These are phyloP conservation scores for Pichiaceae sp. DNA, from an alignment of 1,139 yeast genomes.

Conservation along the genomic window DNA sequence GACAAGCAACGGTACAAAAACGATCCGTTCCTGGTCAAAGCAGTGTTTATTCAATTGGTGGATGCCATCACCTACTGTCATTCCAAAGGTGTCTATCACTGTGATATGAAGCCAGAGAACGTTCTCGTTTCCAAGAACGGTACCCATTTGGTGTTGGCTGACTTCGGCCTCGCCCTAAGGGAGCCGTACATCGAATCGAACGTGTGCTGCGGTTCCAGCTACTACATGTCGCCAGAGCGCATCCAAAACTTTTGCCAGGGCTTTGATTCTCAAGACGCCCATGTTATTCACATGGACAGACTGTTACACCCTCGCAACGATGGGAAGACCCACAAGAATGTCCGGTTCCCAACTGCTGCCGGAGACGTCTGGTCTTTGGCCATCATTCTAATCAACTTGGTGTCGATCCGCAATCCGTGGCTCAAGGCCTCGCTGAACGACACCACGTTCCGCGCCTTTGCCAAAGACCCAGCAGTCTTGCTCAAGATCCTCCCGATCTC, in stretches of 20 bases:
- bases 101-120: constrained; percentile 91
- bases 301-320: constrained; percentile 13
- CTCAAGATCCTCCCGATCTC: constrained; percentile 62
- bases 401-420: constrained; percentile 91
- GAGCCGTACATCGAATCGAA: constrained; percentile 54
- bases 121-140: constrained; percentile 61
- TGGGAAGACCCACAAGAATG: constrained; percentile 31
- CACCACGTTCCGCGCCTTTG: constrained; percentile 45
- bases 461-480: constrained; percentile 44
- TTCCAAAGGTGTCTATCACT: constrained; percentile 61
- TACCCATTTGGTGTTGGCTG: constrained; percentile 57
- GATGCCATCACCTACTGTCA: constrained; percentile 71
- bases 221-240: constrained; percentile 92
- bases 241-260: constrained; percentile 35
- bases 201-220: constrained; percentile 78
- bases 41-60: constrained; percentile 66
- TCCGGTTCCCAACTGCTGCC: constrained; percentile 53
- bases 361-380: constrained; percentile 91
- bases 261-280: constrained; percentile 20
- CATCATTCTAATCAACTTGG: constrained; percentile 67
- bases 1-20: constrained; percentile 50
- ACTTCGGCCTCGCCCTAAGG: constrained; percentile 76
- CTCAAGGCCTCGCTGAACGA: constrained; percentile 66
- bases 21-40: constrained; percentile 50
- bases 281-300: constrained; percentile 23